Evolutionary conservation across 1,284 basidiomycete genomes (phyloP), one percentile per base, ranked within the genome.

Genomic region (Cutaneotrichosporon curvatum): DNA sequence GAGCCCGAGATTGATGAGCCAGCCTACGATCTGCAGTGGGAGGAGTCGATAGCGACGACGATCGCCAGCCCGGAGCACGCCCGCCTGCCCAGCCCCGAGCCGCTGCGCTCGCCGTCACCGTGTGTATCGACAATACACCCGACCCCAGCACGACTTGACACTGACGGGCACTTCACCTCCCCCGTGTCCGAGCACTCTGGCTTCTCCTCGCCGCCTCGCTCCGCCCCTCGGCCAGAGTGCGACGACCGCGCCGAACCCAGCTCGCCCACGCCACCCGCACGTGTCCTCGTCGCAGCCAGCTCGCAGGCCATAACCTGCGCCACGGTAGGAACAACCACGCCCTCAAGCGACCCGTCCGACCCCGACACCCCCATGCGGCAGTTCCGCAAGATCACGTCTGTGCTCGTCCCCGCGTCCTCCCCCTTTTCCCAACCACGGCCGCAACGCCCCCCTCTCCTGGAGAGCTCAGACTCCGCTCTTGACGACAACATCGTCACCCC

Each of bases 401-500:
- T 59, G 1, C 53, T 61, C 16, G 53, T 58, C 9, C 55, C 59
- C 4, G 45, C 45, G 2, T 57, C 58, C 7, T 58, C 56, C 4
- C 51, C 57, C 11, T 25, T 16, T 22, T 30, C 19, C 12, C 25
- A 28, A 12, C 25, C 25, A 12, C n/a, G n/a, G n/a, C n/a, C n/a
- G n/a, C n/a, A n/a, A n/a, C 25, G 25, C 25, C 25, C 25, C 25
- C 8, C 25, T 14, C 42, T 23, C 28, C 41, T 4, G 2, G 16
- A 19, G 9, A 56, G 57, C 11, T 64, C 60, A 32, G 67, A 67
- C 39, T 56, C 56, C 3, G 43, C 62, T 3, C 56, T 45, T 1
- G 60, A 61, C 7, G 62, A 66, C n/a, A 50, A 51, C 46, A 48
- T 61, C 21, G 57, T 57, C 19, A 65, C 62, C 2, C 60, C 60